Base-by-base conservation (phyloP, 1,139 yeast genomes). In the Geotrichum restrictum region DNA sequence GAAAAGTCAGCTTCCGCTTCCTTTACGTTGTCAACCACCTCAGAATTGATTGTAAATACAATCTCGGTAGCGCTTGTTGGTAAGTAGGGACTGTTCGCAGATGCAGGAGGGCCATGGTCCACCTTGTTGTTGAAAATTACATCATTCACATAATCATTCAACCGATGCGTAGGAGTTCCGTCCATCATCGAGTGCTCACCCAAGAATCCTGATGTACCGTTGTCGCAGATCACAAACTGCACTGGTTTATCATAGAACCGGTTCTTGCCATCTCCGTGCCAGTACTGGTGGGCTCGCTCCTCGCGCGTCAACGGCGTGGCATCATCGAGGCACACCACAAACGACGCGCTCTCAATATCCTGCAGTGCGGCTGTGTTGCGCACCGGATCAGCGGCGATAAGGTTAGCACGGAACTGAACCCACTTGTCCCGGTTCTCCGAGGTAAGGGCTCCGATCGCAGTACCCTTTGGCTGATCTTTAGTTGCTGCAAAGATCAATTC, bases 111-210 rank as follows among this genome's bases (percentile, higher is more conserved):
- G 19, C 63, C 59, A 31, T 62, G 56, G 65, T 75, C 68, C 41
- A 75, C 69, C 60, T 75, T 69, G 58, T 75, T 61, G 62, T 82
- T 77, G 59, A 69, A 59, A 57, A 87, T 73, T 62, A 81, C 80
- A 52, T 77, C 77, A 60, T 82, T 76, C 49, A 91, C 77, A 65
- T 77, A 83, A 71, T 88, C 91, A 71, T 91, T 91, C 73, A 93
- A 74, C 64, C 91, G 83, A 63, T 88, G 83, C 36, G 96, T 93
- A 64, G 97, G 96, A 18, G 97, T 88, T 58, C 98, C 98, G 70
- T 93, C 98, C 98, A 93, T 93, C 77, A 81, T 86, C 33, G 97
- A 88, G 74, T 93, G 98, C 73, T 93, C 98, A 57, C 96, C 98
- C 66, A 89, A 74, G 75, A 89, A 91, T 1, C 97, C 98, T 19